Conservation (phyloP, 371 early-diverging fungal species). For the Hamiltosporidium magnivora region DNA sequence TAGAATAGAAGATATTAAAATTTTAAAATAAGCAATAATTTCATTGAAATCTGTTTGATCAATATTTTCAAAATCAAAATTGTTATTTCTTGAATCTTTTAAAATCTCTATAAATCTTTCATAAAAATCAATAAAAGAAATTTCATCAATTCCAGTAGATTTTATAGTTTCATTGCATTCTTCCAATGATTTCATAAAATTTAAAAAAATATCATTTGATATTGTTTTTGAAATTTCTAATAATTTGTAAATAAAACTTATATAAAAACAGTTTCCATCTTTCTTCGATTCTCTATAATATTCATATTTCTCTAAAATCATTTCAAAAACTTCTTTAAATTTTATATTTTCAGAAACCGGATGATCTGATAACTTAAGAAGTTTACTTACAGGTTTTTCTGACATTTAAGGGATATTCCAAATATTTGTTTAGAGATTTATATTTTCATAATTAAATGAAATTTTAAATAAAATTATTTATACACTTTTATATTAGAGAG, state of each 20-base stretch:
- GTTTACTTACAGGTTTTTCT: too few species aligned
- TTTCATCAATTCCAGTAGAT: conserved; percentile 5
- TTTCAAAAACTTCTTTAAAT: too few species aligned
- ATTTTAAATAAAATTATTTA: too few species aligned
- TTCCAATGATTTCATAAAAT: not conserved
- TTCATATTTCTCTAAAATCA: too few species aligned
- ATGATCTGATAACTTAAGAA: too few species aligned
- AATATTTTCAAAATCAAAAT: conserved; percentile 5
- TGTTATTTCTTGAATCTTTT: not conserved
- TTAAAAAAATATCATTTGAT: not conserved
- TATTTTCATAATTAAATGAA: too few species aligned
- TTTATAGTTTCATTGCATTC: not conserved
- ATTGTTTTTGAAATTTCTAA: not conserved
- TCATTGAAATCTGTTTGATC: conserved; percentile 1
- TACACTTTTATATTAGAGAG: too few species aligned
- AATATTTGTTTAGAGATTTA: too few species aligned
- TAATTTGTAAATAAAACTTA: not conserved
- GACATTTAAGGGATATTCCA: too few species aligned
- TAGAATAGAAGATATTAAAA: conserved; percentile 18
- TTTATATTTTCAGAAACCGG: too few species aligned
- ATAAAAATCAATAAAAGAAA: conserved; percentile 6
- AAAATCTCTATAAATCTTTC: conserved; percentile 5
- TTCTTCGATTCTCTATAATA: not conserved
- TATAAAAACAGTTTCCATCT: conserved; percentile 4
- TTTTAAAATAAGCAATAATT: conserved; percentile 8